Evolutionary conservation across 495 filamentous ascomycete genomes (phyloP).

Genomic region (Tuber umbilicatum): DNA sequence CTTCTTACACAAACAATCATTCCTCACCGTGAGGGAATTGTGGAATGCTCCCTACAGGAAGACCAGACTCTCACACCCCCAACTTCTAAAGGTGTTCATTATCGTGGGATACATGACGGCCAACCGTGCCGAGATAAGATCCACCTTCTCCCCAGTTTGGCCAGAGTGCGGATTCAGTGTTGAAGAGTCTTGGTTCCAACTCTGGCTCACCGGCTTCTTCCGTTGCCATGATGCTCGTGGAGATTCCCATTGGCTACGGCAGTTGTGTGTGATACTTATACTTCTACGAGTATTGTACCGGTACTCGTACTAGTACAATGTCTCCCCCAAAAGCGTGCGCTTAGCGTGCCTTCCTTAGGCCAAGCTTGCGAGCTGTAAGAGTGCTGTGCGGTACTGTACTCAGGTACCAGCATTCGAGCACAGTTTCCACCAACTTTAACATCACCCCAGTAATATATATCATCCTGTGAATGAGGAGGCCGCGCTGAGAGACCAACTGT

Average conservation of each 20-base stretch:
- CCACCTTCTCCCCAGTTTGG: background rate
- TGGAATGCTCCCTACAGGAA: background rate
- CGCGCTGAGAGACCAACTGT: too few relatives aligned
- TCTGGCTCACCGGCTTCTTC: background rate
- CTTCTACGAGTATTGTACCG: too few relatives aligned
- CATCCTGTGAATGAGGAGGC: too few relatives aligned
- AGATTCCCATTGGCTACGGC: background rate
- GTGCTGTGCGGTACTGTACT: too few relatives aligned
- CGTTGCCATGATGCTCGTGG: background rate
- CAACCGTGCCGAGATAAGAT: background rate
- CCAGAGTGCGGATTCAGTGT: background rate
- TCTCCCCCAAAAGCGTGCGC: too few relatives aligned
- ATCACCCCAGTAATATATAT: too few relatives aligned
- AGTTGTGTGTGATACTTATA: background rate
- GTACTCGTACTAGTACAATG: too few relatives aligned
- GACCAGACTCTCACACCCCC: background rate
- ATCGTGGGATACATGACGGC: background rate
- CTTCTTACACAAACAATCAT: background rate
- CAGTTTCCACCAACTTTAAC: too few relatives aligned
- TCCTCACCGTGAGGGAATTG: background rate
- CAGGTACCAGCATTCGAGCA: too few relatives aligned
- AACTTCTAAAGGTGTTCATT: background rate
- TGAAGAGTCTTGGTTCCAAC: background rate
- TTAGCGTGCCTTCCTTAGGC: too few relatives aligned
- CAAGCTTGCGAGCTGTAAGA: too few relatives aligned